Conservation (phyloP, 2,329 filamentous ascomycete species). For the Penicillium griseofulvum region DNA sequence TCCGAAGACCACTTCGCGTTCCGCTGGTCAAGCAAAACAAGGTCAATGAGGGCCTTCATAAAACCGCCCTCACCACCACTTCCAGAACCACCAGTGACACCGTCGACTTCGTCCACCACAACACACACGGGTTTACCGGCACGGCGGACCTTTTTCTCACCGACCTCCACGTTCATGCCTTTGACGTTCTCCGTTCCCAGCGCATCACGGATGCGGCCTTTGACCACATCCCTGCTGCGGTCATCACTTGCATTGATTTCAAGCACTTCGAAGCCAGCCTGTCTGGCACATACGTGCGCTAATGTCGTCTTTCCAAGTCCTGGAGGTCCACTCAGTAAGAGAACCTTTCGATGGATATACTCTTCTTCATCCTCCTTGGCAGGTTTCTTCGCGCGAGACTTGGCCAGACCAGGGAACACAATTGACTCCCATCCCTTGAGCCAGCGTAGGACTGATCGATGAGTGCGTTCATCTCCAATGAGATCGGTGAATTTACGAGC, state of each 20-base stretch:
- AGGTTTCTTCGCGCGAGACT: constrained; percentile 54
- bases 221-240: constrained; percentile 83
- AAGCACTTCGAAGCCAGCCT: constrained; percentile 93
- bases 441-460: constrained; percentile 87
- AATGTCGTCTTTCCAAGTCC: constrained; percentile 94
- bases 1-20: constrained; percentile 54
- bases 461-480: constrained; percentile 90
- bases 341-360: constrained; percentile 77
- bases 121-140: constrained; percentile 85
- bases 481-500: constrained; percentile 89
- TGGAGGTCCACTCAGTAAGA: constrained; percentile 86
- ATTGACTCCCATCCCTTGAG: constrained; percentile 90
- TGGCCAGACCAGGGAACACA: constrained; percentile 77
- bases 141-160: constrained; percentile 58
- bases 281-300: constrained; percentile 90
- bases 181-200: constrained; percentile 93
- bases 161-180: constrained; percentile 52
- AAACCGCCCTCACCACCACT: constrained; percentile 86
- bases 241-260: constrained; percentile 99
- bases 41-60: constrained; percentile 88
- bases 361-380: constrained; percentile 59
- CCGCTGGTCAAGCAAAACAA: constrained; percentile 81
- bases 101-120: constrained; percentile 94
- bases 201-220: constrained; percentile 84
- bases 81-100: constrained; percentile 78